Conservation (phyloP, 2,329 filamentous ascomycete species). For the Monilinia laxa region DNA sequence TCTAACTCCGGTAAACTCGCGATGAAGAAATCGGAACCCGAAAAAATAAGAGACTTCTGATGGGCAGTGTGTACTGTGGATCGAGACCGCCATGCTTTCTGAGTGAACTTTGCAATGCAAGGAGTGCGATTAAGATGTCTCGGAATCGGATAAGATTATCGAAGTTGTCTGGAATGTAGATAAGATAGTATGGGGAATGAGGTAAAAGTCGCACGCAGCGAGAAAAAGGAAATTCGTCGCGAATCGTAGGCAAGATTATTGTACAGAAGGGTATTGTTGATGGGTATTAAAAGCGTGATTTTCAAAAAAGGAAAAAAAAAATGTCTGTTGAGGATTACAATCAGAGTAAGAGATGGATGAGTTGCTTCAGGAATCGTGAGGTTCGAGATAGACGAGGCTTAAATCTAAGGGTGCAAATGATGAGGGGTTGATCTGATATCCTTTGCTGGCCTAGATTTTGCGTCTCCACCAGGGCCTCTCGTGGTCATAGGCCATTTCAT, state of each 20-base stretch:
- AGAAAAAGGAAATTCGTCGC: slow-evolving; percentile 26
- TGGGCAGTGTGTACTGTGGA: slow-evolving; percentile 32
- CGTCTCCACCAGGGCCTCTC: slow-evolving; percentile 18
- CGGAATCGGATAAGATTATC: slow-evolving; percentile 9
- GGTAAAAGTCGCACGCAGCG: slow-evolving; percentile 22
- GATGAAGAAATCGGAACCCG: slow-evolving; percentile 16
- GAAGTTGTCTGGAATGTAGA: slow-evolving; percentile 24
- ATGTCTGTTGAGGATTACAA: slow-evolving; percentile 11
- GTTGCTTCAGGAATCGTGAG: slow-evolving; percentile 20
- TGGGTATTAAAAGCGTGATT: slow-evolving; percentile 24
- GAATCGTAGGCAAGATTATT: slow-evolving; percentile 24
- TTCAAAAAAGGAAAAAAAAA: slow-evolving; percentile 11
- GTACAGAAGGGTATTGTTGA: slow-evolving; percentile 21
- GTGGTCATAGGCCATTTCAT: slow-evolving; percentile 21
- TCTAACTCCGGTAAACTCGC: slow-evolving; percentile 20
- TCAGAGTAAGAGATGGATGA: slow-evolving; percentile 1
- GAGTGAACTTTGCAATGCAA: slow-evolving; percentile 20
- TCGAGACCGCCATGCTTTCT: slow-evolving; percentile 30
- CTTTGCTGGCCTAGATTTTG: slow-evolving; percentile 3
- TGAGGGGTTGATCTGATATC: neutral
- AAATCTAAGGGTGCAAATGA: slow-evolving; percentile 14
- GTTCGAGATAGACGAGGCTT: slow-evolving; percentile 20
- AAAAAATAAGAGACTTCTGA: slow-evolving; percentile 13
- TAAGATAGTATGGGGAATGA: slow-evolving; percentile 16
- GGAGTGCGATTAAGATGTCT: slow-evolving; percentile 22